Base-by-base conservation (phyloP, 768 basidiomycete genomes). In the Omphalotus guepiniiformis region DNA sequence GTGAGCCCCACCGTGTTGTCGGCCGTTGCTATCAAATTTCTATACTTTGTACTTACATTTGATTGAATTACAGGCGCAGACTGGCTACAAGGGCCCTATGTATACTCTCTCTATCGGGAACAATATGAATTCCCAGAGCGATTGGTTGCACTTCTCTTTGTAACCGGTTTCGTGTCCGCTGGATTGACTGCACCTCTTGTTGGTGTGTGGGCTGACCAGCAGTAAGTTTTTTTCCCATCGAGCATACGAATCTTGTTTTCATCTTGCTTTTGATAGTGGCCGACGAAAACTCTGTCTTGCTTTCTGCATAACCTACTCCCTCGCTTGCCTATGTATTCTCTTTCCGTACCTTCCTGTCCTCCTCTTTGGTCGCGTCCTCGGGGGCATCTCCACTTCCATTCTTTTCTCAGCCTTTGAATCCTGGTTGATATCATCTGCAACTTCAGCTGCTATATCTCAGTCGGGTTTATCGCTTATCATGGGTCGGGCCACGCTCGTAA, bases 31-130 rank as follows among this genome's bases (percentile, higher is more conserved):
- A 38, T 13, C 12, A 21, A 28, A 1, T 23, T 18, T 29, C n/a
- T 26, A n/a, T 16, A 8, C n/a, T 12, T 35, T 23, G 18, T 28
- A n/a, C 26, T 13, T 18, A 16, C 11, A 36, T 41, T 38, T 29
- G 25, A 32, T 11, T 40, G 26, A 12, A 28, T 18, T 42, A 29
- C 55, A 86, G 85, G 79, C 48, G 82, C 85, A 30, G 85, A 88
- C 62, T 87, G 86, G 85, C 69, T 88, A 12, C 85, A 88, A 61
- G 87, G 87, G 0, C 87, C 87, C 13, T 88, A 88, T 55, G 71
- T 88, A 0, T 89, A 87, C 55, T 84, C 85, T 13, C 65, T 88
- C 0, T 89, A 88, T 59, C 70, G 72, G 38, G 83, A 85, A 35
- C 82, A 87, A 56, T 85, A 86, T 51, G 63, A 57, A 8, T 79